Evolutionary conservation across 23 red algal genomes (phyloP).

Genomic region (Gracilaria gracilis): DNA sequence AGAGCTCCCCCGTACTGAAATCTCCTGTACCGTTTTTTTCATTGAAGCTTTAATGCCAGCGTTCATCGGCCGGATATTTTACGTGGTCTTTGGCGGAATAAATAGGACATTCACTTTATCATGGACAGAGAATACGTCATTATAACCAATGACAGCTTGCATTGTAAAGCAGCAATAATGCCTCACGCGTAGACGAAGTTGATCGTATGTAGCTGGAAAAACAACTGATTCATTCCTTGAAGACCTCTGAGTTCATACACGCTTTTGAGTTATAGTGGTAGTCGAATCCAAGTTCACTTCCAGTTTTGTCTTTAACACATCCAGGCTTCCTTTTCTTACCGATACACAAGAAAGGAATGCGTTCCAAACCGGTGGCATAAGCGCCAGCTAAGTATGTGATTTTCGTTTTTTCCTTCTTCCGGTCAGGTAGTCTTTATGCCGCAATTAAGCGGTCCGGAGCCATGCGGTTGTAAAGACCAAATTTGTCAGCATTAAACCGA

Average conservation of each 20-base stretch:
- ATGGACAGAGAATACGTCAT: not conserved
- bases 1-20: not conserved
- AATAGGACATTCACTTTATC: not conserved
- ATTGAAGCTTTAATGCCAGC: conserved; percentile 19
- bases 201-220: not conserved
- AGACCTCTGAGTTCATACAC: not conserved
- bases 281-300: not conserved
- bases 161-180: not conserved
- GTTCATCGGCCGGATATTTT: conserved; percentile 47
- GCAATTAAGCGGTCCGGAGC: not conserved
- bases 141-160: not conserved
- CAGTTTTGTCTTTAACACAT: not conserved
- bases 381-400: not conserved
- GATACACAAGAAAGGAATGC: not conserved
- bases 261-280: not conserved
- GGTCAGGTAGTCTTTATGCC: not conserved
- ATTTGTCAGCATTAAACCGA: not conserved
- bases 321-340: not conserved
- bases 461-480: not conserved
- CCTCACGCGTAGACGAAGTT: not conserved
- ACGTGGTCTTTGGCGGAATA: conserved; percentile 35
- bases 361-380: not conserved
- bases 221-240: not conserved
- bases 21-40: conserved; percentile 3
- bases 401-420: not conserved